Conservation (phyloP, 495 filamentous ascomycete genomes). For the Amphirosellinia nigrospora region DNA sequence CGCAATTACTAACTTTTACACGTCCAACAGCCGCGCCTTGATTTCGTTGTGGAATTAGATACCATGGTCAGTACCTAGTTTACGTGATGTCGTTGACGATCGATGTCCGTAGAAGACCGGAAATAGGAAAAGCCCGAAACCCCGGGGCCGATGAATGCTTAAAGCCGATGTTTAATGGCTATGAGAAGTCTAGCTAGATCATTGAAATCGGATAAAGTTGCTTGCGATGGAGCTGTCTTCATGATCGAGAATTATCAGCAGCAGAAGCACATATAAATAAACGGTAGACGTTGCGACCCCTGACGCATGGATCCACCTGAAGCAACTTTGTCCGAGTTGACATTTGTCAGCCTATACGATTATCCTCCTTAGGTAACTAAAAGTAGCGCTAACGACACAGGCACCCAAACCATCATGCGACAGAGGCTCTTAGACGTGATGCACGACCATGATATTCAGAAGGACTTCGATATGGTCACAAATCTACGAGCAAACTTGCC, state of each 20-base stretch:
- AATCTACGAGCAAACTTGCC: neutral
- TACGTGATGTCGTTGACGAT: neutral
- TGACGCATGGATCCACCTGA: constrained; percentile 19
- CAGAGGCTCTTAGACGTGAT: neutral
- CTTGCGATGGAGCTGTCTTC: constrained; percentile 11
- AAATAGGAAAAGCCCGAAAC: neutral
- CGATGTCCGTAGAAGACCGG: neutral
- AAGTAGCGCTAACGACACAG: neutral
- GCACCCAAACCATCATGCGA: neutral
- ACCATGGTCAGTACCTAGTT: neutral
- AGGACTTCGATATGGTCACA: neutral
- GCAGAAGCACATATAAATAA: neutral
- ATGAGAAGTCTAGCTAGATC: neutral
- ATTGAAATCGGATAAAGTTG: constrained; percentile 20
- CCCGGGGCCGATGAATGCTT: neutral
- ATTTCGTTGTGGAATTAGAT: constrained; percentile 20
- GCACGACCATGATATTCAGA: neutral
- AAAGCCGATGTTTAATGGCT: neutral
- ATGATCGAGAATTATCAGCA: neutral
- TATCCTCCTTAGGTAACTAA: neutral
- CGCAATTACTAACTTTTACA: constrained; percentile 34
- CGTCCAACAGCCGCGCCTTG: constrained; percentile 35
- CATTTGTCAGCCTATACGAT: constrained; percentile 16
- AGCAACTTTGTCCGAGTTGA: constrained; percentile 30
- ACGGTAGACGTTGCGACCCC: neutral